Evolutionary conservation across 768 basidiomycete species (phyloP), one percentile per base, ranked within the genome.

Genomic region (Tricholomella constricta): DNA sequence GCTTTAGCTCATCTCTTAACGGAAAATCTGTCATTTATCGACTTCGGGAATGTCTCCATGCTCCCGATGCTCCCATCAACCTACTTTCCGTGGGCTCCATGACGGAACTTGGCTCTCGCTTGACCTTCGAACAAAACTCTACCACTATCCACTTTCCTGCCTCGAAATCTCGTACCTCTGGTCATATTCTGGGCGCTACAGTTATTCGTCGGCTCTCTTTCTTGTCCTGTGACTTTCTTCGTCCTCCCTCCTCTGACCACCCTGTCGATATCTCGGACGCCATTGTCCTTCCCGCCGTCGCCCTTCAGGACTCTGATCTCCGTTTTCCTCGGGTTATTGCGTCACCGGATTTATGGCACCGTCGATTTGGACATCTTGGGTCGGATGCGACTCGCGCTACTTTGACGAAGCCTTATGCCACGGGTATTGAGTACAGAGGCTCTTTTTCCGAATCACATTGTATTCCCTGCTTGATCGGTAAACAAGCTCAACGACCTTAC

Each of bases 331-430:
- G 22, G 6, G 17, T 50, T 1, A 14, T 34, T 4, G 42, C 34
- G 3, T 36, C 58, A 26, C 52, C 54, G 0, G 53, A 48, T 4
- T 52, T 65, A 0, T 68, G 63, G 65, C 69, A 69, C 44, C 41
- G 60, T 14, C 54, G 56, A 6, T 56, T 68, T 34, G 65, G 66
- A 4, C 69, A 70, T 36, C 45, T 61, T 29, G 58, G 63, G 5
- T 14, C 42, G 2, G 61, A 62, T 23, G 52, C 63, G 1, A 64
- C 62, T 3, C 37, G 51, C 14, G 45, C 53, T 10, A 50, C 60
- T 1, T 42, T 66, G 2, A 61, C 59, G 0, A 44, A 55, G 23
- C 37, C 56, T 2, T 64, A 60, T 48, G 59, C 52, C 1, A 56
- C 50, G 31, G 60, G 64, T 3, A 37, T 58, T 15, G 46, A 44